These are phyloP conservation scores for Cladosporium sp. DNA, from an alignment of 2,329 filamentous ascomycete species.

Conservation along the genomic window DNA sequence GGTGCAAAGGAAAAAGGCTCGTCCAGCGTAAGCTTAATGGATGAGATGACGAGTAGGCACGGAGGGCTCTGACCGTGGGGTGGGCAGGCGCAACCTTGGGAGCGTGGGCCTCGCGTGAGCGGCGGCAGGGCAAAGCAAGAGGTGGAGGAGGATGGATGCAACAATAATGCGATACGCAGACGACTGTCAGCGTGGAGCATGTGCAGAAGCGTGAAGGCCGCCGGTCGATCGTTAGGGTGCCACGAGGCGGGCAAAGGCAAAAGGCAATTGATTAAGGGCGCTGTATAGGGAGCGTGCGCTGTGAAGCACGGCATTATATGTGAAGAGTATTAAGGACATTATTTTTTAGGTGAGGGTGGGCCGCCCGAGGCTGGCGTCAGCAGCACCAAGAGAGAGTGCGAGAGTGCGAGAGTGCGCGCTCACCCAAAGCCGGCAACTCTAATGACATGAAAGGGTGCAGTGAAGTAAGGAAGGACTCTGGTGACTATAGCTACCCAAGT, in stretches of 20 bases:
- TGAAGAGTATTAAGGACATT: background rate
- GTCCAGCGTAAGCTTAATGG: background rate
- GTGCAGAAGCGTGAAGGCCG: slow-evolving; percentile 7
- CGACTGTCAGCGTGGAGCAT: slow-evolving; percentile 3
- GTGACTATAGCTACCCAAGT: too few species aligned
- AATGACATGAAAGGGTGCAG: too few species aligned
- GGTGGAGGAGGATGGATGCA: background rate
- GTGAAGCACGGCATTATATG: background rate
- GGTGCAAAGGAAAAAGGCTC: slow-evolving; percentile 9
- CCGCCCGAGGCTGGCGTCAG: background rate
- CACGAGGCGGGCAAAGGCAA: slow-evolving; percentile 9
- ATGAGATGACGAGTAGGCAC: slow-evolving; percentile 4
- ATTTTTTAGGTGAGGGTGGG: background rate
- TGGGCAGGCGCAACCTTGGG: slow-evolving; percentile 3
- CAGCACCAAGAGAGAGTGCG: too few species aligned
- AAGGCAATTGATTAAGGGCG: slow-evolving; percentile 3
- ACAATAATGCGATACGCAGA: too few species aligned
- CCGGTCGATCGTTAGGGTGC: slow-evolving; percentile 8
- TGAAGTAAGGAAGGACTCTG: too few species aligned
- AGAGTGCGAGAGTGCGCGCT: too few species aligned
- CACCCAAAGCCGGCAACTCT: too few species aligned
- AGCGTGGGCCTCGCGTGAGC: slow-evolving; percentile 6
- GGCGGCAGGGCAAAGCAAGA: background rate
- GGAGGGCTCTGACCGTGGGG: background rate
- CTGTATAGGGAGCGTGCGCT: slow-evolving; percentile 5